Conservation (phyloP, 108 stramenopile genomes). For the Discostella stelligeroides region DNA sequence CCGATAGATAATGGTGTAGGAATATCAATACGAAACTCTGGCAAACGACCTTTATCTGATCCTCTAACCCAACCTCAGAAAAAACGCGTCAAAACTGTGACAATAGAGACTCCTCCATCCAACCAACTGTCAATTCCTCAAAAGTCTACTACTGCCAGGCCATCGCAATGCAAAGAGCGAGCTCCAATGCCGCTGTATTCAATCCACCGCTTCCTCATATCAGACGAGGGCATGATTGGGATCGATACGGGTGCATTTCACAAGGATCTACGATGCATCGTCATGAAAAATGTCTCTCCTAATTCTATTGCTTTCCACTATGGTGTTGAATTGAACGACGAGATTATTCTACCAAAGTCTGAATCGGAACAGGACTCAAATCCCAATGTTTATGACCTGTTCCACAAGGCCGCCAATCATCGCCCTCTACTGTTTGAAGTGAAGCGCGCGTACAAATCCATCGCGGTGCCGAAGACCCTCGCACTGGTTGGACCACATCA, state of each 20-base stretch:
- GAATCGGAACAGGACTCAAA: background rate
- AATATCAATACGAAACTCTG: too few species aligned
- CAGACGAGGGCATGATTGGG: conserved; percentile 15
- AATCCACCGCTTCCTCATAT: conserved; percentile 26
- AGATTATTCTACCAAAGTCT: background rate
- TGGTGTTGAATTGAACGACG: background rate
- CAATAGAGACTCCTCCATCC: background rate
- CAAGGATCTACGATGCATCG: background rate
- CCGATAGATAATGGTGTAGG: background rate
- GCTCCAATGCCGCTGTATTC: conserved; percentile 1
- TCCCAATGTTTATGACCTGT: conserved; percentile 6
- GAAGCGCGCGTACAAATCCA: conserved; percentile 2
- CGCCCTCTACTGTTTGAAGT: conserved; percentile 35
- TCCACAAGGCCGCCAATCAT: conserved; percentile 14
- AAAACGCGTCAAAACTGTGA: background rate
- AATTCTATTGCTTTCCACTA: background rate
- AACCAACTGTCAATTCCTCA: too few species aligned
- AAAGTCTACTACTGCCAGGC: too few species aligned
- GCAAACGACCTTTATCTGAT: background rate
- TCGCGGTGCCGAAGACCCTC: background rate
- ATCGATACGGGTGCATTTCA: background rate
- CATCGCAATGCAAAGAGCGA: too few species aligned
- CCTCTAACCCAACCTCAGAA: background rate
- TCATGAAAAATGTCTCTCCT: background rate
- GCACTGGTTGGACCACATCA: too few species aligned